Evolutionary conservation across 1,139 yeast species (phyloP), one percentile per base, ranked within the genome.

Genomic region (Geotrichum bryndzae): DNA sequence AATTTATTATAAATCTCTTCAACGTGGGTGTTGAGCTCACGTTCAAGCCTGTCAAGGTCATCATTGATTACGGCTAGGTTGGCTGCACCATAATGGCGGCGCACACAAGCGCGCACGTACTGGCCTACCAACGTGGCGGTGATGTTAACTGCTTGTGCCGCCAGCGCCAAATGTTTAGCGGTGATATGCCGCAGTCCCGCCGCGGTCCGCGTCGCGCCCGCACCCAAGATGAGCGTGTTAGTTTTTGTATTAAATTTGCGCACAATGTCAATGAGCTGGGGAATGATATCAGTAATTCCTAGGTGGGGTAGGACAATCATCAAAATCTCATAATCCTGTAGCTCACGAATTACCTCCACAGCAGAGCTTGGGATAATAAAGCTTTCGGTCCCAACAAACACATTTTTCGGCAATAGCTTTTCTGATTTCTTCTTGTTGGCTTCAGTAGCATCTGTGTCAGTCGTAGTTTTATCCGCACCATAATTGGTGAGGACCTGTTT

Each of bases 201-300:
- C 0, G 92, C 90, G 0, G 90, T 83, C 65, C 85, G 76, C 0
- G 90, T 87, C 0, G 95, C 95, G 46, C 90, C 90, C 0, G 94
- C 92, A 55, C 87, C 88, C 53, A 88, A 76, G 55, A 88, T 86
- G 3, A 90, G 82, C 67, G 84, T 85, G 4, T 83, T 81, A 3
- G 84, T 77, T 63, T 84, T 82, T 11, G 84, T 75, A 68, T 87
- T 86, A 71, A 83, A 76, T 23, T 81, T 72, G 64, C 82, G 79
- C 61, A 86, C 73, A 59, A 83, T 77, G 58, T 82, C 87, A 53
- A 83, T 69, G 35, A 85, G 65, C 65, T 82, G 68, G 5, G 64
- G 56, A 2, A 71, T 66, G 2, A 72, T 66, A n/a, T 73, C 80
- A 22, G 75, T 73, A 53, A 80, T 79, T 7, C 52, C 48, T 29